A percentile compares a stretch with the other conserved stretches of the same genome.
Evolutionary conservation across 345 rosid species (phyloP).

Genomic region (Carallia brachiata): DNA sequence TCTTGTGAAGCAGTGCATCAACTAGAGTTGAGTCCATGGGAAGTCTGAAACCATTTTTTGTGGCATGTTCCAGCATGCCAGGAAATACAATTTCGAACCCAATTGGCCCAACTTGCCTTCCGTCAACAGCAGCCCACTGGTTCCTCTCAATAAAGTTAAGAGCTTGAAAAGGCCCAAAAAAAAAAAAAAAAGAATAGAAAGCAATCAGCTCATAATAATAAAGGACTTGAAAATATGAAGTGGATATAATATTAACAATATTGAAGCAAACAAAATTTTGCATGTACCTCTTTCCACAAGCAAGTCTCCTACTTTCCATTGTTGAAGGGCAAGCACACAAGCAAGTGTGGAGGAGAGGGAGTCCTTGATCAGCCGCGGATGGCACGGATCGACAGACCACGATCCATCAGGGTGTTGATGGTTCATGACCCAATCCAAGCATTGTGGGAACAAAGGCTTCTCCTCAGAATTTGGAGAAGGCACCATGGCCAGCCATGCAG

Average conservation of each 20-base stretch:
- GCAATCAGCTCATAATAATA: neutral
- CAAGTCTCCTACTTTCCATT: constrained; percentile 10
- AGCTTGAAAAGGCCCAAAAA: neutral
- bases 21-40: neutral
- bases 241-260: neutral
- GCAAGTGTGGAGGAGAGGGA: constrained; percentile 19
- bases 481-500: too few relatives aligned
- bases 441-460: too few relatives aligned
- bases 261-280: too few relatives aligned
- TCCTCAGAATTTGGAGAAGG: too few relatives aligned
- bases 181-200: neutral
- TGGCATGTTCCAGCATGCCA: constrained; percentile 6
- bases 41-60: constrained; percentile 4
- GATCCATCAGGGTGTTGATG: constrained; percentile 12
- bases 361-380: constrained; percentile 11
- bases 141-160: constrained; percentile 7
- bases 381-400: constrained; percentile 5
- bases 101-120: neutral
- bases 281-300: constrained; percentile 5
- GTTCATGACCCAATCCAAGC: too few relatives aligned
- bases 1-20: neutral
- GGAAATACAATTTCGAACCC: constrained; percentile 17
- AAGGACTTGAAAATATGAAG: neutral
- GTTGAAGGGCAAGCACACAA: constrained; percentile 13
- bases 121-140: constrained; percentile 3